phyloP scores from a whole-genome alignment of 352 stramenopile genomes.

The Elongisporangium undulatum region DNA sequence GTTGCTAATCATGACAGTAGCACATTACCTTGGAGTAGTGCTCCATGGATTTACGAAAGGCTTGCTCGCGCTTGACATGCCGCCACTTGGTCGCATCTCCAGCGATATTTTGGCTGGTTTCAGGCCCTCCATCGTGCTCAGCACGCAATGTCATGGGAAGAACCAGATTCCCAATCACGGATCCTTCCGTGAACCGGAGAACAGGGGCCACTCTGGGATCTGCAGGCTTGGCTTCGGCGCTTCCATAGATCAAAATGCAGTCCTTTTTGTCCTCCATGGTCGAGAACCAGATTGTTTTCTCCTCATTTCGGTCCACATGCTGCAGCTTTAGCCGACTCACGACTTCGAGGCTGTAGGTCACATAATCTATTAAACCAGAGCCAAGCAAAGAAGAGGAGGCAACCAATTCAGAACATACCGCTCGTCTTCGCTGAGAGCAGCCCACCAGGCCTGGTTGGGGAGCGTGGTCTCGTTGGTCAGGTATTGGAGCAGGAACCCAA shows the following conservation, averaged over 20 bases:
- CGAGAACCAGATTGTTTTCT: conserved; percentile 32
- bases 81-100: conserved; percentile 21
- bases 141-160: conserved; percentile 4
- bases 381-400: neutral
- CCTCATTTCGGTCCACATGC: conserved; percentile 26
- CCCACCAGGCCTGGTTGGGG: conserved; percentile 33
- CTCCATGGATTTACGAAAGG: conserved; percentile 21
- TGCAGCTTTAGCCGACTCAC: conserved; percentile 32
- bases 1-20: too few relatives aligned
- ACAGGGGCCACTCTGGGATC: conserved; percentile 18
- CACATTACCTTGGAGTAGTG: conserved; percentile 26
- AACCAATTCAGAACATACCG: conserved; percentile 14
- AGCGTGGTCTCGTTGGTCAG: conserved; percentile 34
- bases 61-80: conserved; percentile 29
- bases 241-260: conserved; percentile 38
- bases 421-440: conserved; percentile 22
- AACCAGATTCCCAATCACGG: conserved; percentile 30
- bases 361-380: neutral
- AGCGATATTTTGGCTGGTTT: neutral
- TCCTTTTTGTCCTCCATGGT: conserved; percentile 28
- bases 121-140: neutral
- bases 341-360: conserved; percentile 21
- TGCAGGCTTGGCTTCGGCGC: conserved; percentile 28
- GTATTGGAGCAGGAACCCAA: conserved; percentile 43
- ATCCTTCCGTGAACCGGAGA: conserved; percentile 31